Evolutionary conservation across 306 rosid genomes (phyloP), one percentile per base, ranked within the genome.

Genomic region (Vigna angularis): DNA sequence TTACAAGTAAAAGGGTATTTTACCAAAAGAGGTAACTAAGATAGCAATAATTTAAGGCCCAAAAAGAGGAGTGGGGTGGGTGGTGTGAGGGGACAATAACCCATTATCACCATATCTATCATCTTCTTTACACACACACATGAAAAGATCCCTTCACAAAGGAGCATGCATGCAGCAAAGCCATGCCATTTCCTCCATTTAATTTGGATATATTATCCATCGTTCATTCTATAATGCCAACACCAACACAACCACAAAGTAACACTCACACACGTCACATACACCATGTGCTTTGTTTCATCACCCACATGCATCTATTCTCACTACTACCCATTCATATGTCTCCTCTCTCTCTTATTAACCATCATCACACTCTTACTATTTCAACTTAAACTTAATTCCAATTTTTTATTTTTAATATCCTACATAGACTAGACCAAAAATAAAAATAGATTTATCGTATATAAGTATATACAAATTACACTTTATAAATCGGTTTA

Each of bases 281-380:
- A 91, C 14, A 64, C 79, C 96, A 91, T 89, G 96, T 91, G 96
- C 90, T 73, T 7, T 32, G 85, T 84, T 86, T 80, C 90, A 76
- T 86, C 91, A 74, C 78, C 83, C 96, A 91, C 96, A 91, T 91
- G 96, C 89, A 75, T 42, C 16, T 12, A 45, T 77, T 58, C 6
- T 18, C 44, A 6, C 3, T 24, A 24, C 26, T 24, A 24, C 26
- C 26, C 26, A 24, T 24, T 24, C 26, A 24, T 24, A 24, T 24
- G 26, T 40, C 44, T 4, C 34, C 36, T 32, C 36, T 34, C 38
- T 40, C 45, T 40, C 45, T 40, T 7, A 6, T 30, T 30, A 30
- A 30, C 34, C 34, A 6, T 36, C 40, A 36, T 36, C 40, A 36
- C 40, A 36, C 36, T 34, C 38, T 36, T 6, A 6, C 9, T 6